These are phyloP conservation scores for Trichosporon sp. DNA, from an alignment of 1,284 basidiomycete species.

Conservation along the genomic window DNA sequence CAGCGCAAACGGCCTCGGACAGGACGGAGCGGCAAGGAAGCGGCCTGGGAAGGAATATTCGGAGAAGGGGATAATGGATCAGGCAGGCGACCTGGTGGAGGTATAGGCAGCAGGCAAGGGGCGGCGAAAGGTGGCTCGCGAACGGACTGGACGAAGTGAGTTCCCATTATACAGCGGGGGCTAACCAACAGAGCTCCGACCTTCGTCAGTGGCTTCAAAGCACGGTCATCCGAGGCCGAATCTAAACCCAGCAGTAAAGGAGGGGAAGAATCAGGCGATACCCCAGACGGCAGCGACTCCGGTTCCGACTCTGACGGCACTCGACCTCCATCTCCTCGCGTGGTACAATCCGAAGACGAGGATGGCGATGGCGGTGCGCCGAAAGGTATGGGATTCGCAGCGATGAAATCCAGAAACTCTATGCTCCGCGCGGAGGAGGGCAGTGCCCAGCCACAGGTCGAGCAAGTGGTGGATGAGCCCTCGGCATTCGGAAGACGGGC, in stretches of 20 bases:
- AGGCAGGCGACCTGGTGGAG: neutral
- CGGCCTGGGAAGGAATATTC: constrained; percentile 78
- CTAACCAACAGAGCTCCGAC: constrained; percentile 57
- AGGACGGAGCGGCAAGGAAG: constrained; percentile 62
- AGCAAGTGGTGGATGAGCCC: neutral
- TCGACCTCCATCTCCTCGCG: neutral
- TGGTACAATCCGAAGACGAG: neutral
- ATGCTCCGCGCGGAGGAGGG: neutral
- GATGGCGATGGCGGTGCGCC: neutral
- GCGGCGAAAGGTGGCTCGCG: constrained; percentile 54
- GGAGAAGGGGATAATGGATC: constrained; percentile 60
- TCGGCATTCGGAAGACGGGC: constrained; percentile 29
- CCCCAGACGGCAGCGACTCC: neutral
- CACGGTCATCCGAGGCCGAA: neutral
- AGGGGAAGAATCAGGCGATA: neutral
- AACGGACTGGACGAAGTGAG: constrained; percentile 62
- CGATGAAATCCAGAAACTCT: neutral
- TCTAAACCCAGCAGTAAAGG: neutral
- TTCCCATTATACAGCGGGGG: neutral
- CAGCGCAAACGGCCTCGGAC: constrained; percentile 63
- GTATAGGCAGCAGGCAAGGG: constrained; percentile 22
- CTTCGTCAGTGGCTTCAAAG: constrained; percentile 50
- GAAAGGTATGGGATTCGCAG: neutral
- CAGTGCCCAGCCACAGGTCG: neutral
- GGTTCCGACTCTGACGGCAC: neutral